Percentiles rank a stretch among this genome's conserved stretches.
Evolutionary conservation across 352 stramenopile genomes (phyloP).

Genomic region (Thalassiosira sp.): DNA sequence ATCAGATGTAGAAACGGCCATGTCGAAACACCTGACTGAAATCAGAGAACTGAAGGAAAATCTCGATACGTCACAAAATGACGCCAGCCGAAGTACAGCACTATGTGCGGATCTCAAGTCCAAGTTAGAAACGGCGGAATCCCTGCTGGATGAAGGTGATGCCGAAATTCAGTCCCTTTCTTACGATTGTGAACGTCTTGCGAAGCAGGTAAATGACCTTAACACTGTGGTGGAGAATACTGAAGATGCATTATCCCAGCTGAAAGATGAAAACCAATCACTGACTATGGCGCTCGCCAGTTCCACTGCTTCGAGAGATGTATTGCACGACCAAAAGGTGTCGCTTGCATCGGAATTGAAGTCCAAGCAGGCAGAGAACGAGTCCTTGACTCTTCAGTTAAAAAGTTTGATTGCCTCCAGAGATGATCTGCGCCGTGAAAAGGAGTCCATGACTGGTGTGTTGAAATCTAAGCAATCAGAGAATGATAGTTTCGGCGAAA

Average conservation of each 20-base stretch:
- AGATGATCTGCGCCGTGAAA: slow-evolving; percentile 5
- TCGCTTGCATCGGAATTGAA: neutral
- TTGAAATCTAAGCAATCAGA: slow-evolving; percentile 21
- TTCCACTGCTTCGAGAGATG: neutral
- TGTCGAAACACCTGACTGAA: slow-evolving; percentile 9
- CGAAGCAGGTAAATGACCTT: slow-evolving; percentile 22
- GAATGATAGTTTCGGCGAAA: neutral
- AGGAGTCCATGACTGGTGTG: neutral
- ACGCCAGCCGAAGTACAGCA: slow-evolving; percentile 7
- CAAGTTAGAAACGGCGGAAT: slow-evolving; percentile 40
- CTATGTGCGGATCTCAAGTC: slow-evolving; percentile 21
- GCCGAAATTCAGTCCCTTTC: slow-evolving; percentile 30
- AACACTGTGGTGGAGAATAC: neutral
- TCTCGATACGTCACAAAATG: slow-evolving; percentile 10
- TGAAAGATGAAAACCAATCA: neutral
- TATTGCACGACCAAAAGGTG: slow-evolving; percentile 8
- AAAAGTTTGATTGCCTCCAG: slow-evolving; percentile 8
- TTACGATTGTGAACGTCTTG: slow-evolving; percentile 20
- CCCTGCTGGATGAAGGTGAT: slow-evolving; percentile 37
- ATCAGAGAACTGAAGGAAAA: slow-evolving; percentile 11
- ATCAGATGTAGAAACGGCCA: neutral
- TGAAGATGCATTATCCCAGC: neutral
- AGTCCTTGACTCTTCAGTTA: neutral
- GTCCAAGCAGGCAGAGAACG: slow-evolving; percentile 3
- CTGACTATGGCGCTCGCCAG: neutral